Evolutionary conservation across 202 grass and related monocot genomes (phyloP).

Genomic region (Panicum virgatum): DNA sequence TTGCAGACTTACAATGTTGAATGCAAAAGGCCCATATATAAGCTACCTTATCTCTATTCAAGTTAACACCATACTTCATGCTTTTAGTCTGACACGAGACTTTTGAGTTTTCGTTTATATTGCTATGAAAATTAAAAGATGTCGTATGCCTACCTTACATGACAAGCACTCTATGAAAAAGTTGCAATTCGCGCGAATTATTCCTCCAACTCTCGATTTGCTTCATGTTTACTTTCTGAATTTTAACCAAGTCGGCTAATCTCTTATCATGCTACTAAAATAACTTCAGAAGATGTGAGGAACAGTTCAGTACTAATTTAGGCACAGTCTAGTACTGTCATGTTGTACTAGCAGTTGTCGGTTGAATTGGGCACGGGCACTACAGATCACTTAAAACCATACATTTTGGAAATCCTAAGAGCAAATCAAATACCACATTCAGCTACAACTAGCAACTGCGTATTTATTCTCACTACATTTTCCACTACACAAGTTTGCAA

Average conservation of each 20-base stretch:
- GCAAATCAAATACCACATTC: background rate
- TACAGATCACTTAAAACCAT: background rate
- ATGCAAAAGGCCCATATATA: background rate
- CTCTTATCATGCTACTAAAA: background rate
- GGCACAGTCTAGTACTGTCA: background rate
- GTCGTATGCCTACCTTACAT: background rate
- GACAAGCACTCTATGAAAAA: background rate
- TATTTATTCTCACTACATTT: slow-evolving; percentile 20
- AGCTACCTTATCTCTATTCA: background rate
- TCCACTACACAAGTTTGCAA: background rate
- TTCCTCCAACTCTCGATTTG: background rate
- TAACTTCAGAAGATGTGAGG: background rate
- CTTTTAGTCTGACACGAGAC: background rate
- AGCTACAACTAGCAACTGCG: background rate
- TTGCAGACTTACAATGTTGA: background rate
- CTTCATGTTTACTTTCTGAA: background rate
- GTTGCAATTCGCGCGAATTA: background rate
- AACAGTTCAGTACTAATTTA: background rate
- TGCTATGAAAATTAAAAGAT: background rate
- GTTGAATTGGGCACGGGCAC: slow-evolving; percentile 5
- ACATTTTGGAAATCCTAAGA: background rate
- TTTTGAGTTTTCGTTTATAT: background rate
- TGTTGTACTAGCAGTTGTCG: background rate
- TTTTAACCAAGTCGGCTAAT: background rate
- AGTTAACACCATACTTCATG: slow-evolving; percentile 1